phyloP scores from a whole-genome alignment of 83 land plant species.

The Larix sibirica region DNA sequence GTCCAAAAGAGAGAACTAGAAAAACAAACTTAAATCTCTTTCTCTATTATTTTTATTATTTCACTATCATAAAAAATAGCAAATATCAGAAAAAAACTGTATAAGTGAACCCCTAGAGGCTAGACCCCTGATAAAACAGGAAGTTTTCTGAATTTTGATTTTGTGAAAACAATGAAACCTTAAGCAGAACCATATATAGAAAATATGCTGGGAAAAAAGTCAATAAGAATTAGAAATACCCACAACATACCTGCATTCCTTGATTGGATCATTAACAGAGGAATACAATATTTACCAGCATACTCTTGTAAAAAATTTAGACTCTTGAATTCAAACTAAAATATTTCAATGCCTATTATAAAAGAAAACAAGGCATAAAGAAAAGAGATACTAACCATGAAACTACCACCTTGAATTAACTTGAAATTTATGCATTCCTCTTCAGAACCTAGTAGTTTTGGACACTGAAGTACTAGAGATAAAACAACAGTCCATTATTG shows the following conservation, averaged over 20 bases:
- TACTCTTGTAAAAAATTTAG: neutral
- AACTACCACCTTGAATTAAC: constrained; percentile 7
- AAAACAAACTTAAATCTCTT: too few relatives aligned
- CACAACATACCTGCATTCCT: neutral
- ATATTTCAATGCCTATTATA: neutral
- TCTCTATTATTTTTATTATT: too few relatives aligned
- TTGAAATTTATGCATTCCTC: constrained; percentile 4
- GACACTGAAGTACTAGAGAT: constrained; percentile 6
- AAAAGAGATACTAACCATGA: constrained; percentile 4
- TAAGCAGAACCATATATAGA: neutral
- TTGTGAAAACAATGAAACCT: neutral
- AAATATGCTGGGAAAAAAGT: neutral
- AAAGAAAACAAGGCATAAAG: neutral
- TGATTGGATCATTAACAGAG: neutral
- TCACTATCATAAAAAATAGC: neutral
- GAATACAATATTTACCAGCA: neutral
- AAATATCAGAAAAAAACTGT: neutral
- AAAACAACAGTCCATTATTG: neutral
- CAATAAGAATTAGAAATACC: neutral
- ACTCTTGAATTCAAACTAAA: neutral
- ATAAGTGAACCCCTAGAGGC: neutral
- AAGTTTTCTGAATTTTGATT: neutral
- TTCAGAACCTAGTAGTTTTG: neutral
- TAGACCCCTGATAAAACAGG: neutral
- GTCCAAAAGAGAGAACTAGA: too few relatives aligned